phyloP scores from a whole-genome alignment of 768 basidiomycete genomes.

The Multifurca ochricompacta region DNA sequence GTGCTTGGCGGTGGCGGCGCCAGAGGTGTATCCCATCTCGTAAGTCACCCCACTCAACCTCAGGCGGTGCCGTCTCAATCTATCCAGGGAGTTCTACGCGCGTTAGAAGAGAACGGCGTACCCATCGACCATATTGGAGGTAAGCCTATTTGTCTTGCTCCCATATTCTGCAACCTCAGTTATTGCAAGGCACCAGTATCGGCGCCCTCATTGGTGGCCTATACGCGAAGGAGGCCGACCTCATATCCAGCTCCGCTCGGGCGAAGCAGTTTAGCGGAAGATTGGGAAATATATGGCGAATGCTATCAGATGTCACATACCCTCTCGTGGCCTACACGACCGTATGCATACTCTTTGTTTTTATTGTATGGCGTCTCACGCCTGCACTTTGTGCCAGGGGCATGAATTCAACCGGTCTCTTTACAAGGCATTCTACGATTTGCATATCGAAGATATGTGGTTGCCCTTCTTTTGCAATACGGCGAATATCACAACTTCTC shows the following conservation, averaged over 20 bases:
- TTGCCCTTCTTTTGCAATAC: conserved; percentile 97
- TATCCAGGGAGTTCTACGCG: conserved; percentile 79
- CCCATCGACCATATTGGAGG: conserved; percentile 93
- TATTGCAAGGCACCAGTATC: conserved; percentile 66
- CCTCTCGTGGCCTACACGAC: conserved; percentile 92
- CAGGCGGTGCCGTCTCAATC: conserved; percentile 21
- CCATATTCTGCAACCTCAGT: neutral
- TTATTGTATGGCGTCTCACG: neutral
- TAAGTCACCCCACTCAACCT: conserved; percentile 34
- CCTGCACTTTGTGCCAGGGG: conserved; percentile 43
- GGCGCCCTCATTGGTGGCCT: conserved; percentile 89
- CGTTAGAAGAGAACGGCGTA: conserved; percentile 84
- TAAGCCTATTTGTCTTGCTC: conserved; percentile 22
- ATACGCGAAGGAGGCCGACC: conserved; percentile 90
- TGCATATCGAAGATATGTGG: conserved; percentile 98
- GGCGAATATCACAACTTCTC: conserved; percentile 91
- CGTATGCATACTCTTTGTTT: conserved; percentile 29
- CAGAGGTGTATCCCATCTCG: conserved; percentile 71
- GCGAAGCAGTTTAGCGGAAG: conserved; percentile 87
- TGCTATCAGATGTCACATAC: conserved; percentile 89
- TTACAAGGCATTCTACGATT: conserved; percentile 92
- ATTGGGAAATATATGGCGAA: conserved; percentile 92
- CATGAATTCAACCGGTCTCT: conserved; percentile 93
- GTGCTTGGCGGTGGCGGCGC: conserved; percentile 98
- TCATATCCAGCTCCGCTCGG: conserved; percentile 76